phyloP scores from a whole-genome alignment of 2,329 filamentous ascomycete species.

The Daldinia sp. region DNA sequence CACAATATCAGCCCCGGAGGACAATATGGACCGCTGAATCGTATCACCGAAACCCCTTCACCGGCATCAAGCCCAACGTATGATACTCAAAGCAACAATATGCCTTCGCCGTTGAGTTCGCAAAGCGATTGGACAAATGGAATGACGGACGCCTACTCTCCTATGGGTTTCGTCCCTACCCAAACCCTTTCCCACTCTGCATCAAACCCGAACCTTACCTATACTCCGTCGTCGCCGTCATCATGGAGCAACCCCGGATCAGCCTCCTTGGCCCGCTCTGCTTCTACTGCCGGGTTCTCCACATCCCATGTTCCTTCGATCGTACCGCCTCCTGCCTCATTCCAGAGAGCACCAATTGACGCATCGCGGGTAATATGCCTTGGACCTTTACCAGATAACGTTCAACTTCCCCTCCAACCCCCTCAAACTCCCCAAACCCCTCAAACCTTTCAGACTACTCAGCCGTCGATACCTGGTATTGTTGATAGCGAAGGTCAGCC shows the following conservation, averaged over 20 bases:
- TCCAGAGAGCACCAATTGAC: slow-evolving; percentile 61
- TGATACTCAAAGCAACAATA: slow-evolving; percentile 50
- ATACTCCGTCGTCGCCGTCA: slow-evolving; percentile 37
- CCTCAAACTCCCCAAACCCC: neutral
- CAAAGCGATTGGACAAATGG: slow-evolving; percentile 54
- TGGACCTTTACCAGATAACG: slow-evolving; percentile 61
- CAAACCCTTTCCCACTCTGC: slow-evolving; percentile 42
- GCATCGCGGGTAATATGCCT: slow-evolving; percentile 62
- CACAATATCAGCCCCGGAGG: slow-evolving; percentile 48
- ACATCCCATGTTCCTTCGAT: slow-evolving; percentile 33
- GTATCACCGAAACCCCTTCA: slow-evolving; percentile 43
- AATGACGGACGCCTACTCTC: slow-evolving; percentile 53
- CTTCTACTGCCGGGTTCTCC: slow-evolving; percentile 41
- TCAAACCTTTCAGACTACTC: slow-evolving; percentile 2
- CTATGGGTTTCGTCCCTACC: slow-evolving; percentile 50
- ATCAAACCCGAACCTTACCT: slow-evolving; percentile 41
- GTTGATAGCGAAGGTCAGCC: slow-evolving; percentile 42
- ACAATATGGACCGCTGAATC: slow-evolving; percentile 48
- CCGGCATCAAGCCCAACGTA: slow-evolving; percentile 48
- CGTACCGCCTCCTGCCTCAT: slow-evolving; percentile 45
- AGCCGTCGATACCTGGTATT: slow-evolving; percentile 36
- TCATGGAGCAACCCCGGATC: slow-evolving; percentile 42
- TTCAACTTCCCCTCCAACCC: slow-evolving; percentile 50
- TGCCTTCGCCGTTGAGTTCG: slow-evolving; percentile 59
- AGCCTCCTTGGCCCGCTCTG: slow-evolving; percentile 39